Conservation (phyloP, 805 yeast species). For the Saturnispora kantuleensis region DNA sequence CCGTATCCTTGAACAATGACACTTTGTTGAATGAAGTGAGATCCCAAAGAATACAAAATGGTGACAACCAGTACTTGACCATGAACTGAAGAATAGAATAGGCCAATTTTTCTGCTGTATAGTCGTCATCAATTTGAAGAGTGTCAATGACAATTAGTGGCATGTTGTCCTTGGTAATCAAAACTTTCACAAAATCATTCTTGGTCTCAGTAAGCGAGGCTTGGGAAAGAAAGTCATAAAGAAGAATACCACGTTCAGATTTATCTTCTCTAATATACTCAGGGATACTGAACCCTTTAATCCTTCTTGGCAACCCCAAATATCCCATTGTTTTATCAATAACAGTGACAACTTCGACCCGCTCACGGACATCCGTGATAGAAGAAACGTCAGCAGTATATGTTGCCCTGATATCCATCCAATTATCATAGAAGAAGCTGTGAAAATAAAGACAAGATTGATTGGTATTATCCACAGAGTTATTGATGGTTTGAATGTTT, state of each 20-base stretch:
- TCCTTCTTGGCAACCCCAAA: conserved; percentile 52
- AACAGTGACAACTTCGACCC: conserved; percentile 25
- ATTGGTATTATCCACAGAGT: not conserved
- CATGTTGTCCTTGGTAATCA: conserved; percentile 61
- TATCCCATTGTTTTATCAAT: conserved; percentile 39
- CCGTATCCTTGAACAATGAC: conserved; percentile 7
- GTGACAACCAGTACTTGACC: conserved; percentile 62
- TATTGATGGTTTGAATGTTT: not conserved
- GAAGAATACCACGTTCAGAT: conserved; percentile 37
- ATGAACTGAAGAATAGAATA: conserved; percentile 56
- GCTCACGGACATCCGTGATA: conserved; percentile 13
- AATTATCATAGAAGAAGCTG: conserved; percentile 39
- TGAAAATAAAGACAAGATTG: conserved; percentile 28
- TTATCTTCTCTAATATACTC: conserved; percentile 39
- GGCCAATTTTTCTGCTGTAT: conserved; percentile 40
- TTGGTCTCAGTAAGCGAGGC: conserved; percentile 47
- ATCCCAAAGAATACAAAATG: conserved; percentile 55
- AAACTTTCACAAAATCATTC: conserved; percentile 45
- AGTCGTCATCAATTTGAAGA: conserved; percentile 27
- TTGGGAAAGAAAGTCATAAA: conserved; percentile 67
- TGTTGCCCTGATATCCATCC: conserved; percentile 24
- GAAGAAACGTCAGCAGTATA: conserved; percentile 15
- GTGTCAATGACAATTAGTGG: conserved; percentile 52
- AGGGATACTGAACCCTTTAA: conserved; percentile 48
- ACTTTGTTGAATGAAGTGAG: conserved; percentile 44